Evolutionary conservation across 768 basidiomycete genomes (phyloP), one percentile per base, ranked within the genome.

Genomic region (Rubroboletus pulcherrimus): DNA sequence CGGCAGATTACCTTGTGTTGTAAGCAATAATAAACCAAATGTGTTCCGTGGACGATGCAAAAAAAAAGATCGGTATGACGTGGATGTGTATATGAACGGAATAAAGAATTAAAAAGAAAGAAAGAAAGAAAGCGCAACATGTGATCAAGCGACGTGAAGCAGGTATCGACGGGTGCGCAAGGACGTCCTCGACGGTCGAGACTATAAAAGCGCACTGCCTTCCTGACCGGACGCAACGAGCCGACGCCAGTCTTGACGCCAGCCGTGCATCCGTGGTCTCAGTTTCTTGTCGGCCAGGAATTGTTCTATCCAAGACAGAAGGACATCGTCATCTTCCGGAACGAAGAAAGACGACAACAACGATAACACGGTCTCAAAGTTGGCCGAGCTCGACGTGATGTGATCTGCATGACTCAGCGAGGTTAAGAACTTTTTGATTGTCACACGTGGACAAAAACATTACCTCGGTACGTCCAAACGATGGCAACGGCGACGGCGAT

Each of bases 301-400:
- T 49, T 78, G 80, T 55, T 78, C 81, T 46, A 98, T 84, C 95
- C 95, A 99, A 2, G 76, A 71, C 62, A 99, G 73, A 29, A 97
- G 77, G 5, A 77, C 73, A 63, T 98, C 84, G 58, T 98, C 96
- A 63, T 91, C 85, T 70, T 96, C 91, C 0, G 93, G 91, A 7
- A 98, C 86, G 67, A 97, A 98, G 74, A 93, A 96, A 8, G 93
- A 96, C 0, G 94, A 96, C 9, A 99, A 75, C 14, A 94, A 75
- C 14, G 92, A 94, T 15, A 98, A 76, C 19, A 98, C 85, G 4
- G 89, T 95, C 73, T 99, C 96, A 70, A 99, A 98, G 60, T 75
- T 86, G 26, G 94, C 94, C 7, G 85, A 71, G 37, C 76, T 76
- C 2, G 91, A 83, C 2, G 90, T 86, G 60, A 99, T 87, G 52